Conservation (phyloP, 352 stramenopile genomes). For the Globisporangium canariense region DNA sequence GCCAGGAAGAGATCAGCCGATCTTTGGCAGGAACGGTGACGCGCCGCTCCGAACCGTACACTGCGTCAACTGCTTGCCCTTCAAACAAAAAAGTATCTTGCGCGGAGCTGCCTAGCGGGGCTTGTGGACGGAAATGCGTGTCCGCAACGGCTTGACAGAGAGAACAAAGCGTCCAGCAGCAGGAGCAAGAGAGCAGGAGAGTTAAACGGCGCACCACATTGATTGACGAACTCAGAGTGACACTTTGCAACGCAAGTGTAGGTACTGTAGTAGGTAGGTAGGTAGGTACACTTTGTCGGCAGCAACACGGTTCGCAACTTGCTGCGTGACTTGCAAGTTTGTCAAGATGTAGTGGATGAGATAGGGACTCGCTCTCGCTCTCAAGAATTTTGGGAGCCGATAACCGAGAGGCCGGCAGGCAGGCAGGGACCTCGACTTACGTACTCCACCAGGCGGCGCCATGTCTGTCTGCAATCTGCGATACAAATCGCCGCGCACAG, state of each 20-base stretch:
- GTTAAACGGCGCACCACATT: not conserved
- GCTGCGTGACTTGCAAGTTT: not conserved
- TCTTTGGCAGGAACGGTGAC: not conserved
- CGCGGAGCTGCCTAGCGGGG: too few species aligned
- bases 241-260: not conserved
- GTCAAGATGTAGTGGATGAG: slow-evolving; percentile 4
- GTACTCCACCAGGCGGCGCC: not conserved
- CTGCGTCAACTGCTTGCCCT: not conserved
- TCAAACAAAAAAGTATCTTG: not conserved
- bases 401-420: not conserved
- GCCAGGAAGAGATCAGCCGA: not conserved
- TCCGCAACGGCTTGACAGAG: not conserved
- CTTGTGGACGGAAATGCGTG: not conserved
- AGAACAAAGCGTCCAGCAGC: not conserved
- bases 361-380: not conserved
- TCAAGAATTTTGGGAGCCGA: not conserved
- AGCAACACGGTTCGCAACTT: not conserved
- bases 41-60: not conserved
- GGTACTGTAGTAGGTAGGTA: not conserved
- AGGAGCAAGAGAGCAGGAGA: not conserved
- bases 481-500: not conserved
- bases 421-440: not conserved
- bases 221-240: not conserved
- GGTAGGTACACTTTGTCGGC: slow-evolving; percentile 2
- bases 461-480: slow-evolving; percentile 3